A percentile compares a stretch with the other conserved stretches of the same genome.
Conservation (phyloP, 192 early-diverging fungal genomes). For the Coemansia sp. region DNA sequence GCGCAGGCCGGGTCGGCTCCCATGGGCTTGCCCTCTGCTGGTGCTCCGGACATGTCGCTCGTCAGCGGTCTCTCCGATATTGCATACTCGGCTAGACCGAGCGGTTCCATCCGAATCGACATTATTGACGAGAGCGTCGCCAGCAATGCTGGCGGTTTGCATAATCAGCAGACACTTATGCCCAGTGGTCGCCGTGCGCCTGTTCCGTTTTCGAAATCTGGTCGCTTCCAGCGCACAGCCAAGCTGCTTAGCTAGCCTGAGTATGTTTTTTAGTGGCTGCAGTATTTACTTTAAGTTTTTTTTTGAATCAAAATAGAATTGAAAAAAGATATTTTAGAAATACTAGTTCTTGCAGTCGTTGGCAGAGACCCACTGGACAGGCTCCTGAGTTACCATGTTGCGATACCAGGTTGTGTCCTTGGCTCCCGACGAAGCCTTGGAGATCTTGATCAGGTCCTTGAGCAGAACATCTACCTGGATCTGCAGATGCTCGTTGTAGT, state of each 20-base stretch:
- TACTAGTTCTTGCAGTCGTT: constrained; percentile 26
- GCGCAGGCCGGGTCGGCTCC: no score
- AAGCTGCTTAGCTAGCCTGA: constrained; percentile 25
- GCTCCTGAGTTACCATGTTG: constrained; percentile 58
- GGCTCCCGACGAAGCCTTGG: constrained; percentile 50
- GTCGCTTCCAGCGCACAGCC: constrained; percentile 39
- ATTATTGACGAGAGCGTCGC: constrained; percentile 22
- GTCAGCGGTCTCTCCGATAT: constrained; percentile 24
- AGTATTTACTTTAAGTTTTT: neutral
- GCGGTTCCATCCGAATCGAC: constrained; percentile 34
- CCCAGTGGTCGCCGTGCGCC: constrained; percentile 9
- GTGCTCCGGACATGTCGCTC: constrained; percentile 3
- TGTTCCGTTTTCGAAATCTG: constrained; percentile 10
- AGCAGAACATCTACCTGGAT: constrained; percentile 61
- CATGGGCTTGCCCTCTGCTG: neutral
- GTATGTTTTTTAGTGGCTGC: neutral
- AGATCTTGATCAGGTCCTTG: constrained; percentile 49
- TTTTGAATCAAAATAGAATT: constrained; percentile 3
- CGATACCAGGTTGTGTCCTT: constrained; percentile 64
- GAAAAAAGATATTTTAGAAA: neutral
- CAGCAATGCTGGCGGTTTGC: neutral
- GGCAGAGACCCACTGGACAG: constrained; percentile 54
- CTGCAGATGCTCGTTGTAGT: constrained; percentile 64
- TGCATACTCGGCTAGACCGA: constrained; percentile 31
- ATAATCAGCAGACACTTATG: neutral